Evolutionary conservation across 2,329 filamentous ascomycete genomes (phyloP).

Genomic region (Claviceps spartinae): DNA sequence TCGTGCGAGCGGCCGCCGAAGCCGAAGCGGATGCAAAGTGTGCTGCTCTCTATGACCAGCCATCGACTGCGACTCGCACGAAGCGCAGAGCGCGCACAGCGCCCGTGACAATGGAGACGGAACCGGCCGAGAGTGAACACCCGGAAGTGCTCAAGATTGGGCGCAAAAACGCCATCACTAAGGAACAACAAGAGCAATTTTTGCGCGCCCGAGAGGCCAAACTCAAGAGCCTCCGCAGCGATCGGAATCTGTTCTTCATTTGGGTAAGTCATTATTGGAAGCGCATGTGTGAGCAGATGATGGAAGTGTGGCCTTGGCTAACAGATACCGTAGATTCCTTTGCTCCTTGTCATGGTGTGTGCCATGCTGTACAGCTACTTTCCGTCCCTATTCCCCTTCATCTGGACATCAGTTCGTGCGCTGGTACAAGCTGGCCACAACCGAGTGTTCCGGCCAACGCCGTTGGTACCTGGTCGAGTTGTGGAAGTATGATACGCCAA

Average conservation of each 20-base stretch:
- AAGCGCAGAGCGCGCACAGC: slow-evolving; percentile 5
- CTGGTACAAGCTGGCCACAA: slow-evolving; percentile 16
- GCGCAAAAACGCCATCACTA: slow-evolving; percentile 48
- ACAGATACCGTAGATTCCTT: slow-evolving; percentile 27
- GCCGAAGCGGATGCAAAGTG: slow-evolving; percentile 46
- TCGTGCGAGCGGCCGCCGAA: slow-evolving; percentile 43
- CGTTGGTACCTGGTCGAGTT: slow-evolving; percentile 12
- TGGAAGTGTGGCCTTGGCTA: background rate
- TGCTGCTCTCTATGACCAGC: slow-evolving; percentile 35
- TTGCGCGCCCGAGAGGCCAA: slow-evolving; percentile 47
- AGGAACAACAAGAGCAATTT: slow-evolving; percentile 51
- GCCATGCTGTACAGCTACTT: slow-evolving; percentile 38
- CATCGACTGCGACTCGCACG: slow-evolving; percentile 11
- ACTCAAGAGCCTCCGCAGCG: slow-evolving; percentile 48
- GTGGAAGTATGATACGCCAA: slow-evolving; percentile 14
- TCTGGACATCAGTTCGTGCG: slow-evolving; percentile 20
- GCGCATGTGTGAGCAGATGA: background rate
- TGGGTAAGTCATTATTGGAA: slow-evolving; percentile 38
- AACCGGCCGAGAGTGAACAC: slow-evolving; percentile 27
- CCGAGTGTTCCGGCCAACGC: slow-evolving; percentile 13
- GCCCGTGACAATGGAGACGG: slow-evolving; percentile 19
- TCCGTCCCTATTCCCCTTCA: slow-evolving; percentile 30
- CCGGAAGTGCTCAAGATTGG: slow-evolving; percentile 42
- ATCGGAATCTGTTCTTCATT: slow-evolving; percentile 54
- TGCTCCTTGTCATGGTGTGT: slow-evolving; percentile 33